Evolutionary conservation across 2,329 filamentous ascomycete genomes (phyloP).

Genomic region (Delphinella strobiligena): DNA sequence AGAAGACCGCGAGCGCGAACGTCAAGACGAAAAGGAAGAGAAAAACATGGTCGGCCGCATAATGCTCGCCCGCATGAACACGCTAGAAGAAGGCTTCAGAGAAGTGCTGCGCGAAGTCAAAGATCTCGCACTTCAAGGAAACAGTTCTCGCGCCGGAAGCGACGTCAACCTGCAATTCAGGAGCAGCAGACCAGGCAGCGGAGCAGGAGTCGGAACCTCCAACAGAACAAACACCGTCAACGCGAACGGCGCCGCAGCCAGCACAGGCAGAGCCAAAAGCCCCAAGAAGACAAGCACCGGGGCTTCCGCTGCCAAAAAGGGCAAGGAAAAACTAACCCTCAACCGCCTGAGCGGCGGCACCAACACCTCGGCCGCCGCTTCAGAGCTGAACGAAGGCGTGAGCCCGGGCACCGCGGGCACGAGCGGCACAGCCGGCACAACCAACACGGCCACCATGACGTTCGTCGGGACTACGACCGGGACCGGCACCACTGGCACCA

Average conservation of each 20-base stretch:
- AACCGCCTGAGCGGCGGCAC: too few species aligned
- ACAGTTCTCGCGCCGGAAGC: constrained; percentile 17
- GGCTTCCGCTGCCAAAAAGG: too few species aligned
- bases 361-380: too few species aligned
- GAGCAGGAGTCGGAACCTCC: background rate
- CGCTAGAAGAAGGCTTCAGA: constrained; percentile 77
- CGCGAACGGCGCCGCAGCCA: constrained; percentile 1
- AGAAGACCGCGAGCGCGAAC: background rate
- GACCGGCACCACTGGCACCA: too few species aligned
- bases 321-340: too few species aligned
- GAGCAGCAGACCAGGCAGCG: too few species aligned
- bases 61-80: constrained; percentile 84
- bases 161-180: constrained; percentile 11
- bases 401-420: too few species aligned
- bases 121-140: constrained; percentile 13
- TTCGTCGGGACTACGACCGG: too few species aligned
- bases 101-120: constrained; percentile 41
- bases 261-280: constrained; percentile 3
- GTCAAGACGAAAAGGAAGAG: constrained; percentile 32
- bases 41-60: constrained; percentile 67
- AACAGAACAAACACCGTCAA: constrained; percentile 5
- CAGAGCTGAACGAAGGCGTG: too few species aligned
- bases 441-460: too few species aligned
- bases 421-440: too few species aligned
- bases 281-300: too few species aligned